A percentile compares a stretch with the other conserved stretches of the same genome.
Evolutionary conservation across 805 yeast species (phyloP).

Genomic region (Ascoidea rubescens): DNA sequence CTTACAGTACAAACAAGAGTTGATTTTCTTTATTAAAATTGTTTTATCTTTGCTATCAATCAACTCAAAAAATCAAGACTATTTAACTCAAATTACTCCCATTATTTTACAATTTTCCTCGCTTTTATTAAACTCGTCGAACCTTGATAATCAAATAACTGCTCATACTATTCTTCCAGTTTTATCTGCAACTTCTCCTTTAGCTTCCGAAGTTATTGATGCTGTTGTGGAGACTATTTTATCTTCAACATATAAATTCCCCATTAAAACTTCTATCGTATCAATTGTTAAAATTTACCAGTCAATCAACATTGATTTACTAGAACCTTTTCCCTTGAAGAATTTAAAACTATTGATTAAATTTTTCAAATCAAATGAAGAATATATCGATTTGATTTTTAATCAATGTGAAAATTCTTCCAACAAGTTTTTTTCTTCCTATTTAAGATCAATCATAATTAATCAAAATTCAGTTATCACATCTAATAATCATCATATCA

Average conservation of each 20-base stretch:
- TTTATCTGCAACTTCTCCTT: slow-evolving; percentile 55
- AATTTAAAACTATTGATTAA: slow-evolving; percentile 5
- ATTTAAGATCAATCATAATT: slow-evolving; percentile 3
- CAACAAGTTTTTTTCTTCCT: slow-evolving; percentile 4
- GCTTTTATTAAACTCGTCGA: slow-evolving; percentile 30
- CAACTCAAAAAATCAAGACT: slow-evolving; percentile 25
- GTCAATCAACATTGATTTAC: slow-evolving; percentile 22
- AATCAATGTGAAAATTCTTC: not conserved
- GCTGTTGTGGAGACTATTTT: slow-evolving; percentile 52
- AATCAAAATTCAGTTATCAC: not conserved
- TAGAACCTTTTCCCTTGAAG: slow-evolving; percentile 16
- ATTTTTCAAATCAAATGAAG: not conserved
- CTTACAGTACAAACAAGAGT: slow-evolving; percentile 50
- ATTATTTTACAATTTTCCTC: slow-evolving; percentile 45
- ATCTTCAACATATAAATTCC: slow-evolving; percentile 16
- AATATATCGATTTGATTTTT: not conserved
- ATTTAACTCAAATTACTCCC: slow-evolving; percentile 38
- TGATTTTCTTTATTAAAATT: slow-evolving; percentile 68
- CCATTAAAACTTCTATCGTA: slow-evolving; percentile 26
- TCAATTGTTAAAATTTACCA: slow-evolving; percentile 36
- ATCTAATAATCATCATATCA: not conserved
- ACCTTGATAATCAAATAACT: slow-evolving; percentile 59
- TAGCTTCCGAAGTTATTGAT: slow-evolving; percentile 34
- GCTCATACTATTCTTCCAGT: slow-evolving; percentile 77
- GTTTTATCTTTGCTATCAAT: slow-evolving; percentile 55